These are phyloP conservation scores for Verticillium alfalfae DNA, from an alignment of 2,329 filamentous ascomycete species.

Conservation along the genomic window DNA sequence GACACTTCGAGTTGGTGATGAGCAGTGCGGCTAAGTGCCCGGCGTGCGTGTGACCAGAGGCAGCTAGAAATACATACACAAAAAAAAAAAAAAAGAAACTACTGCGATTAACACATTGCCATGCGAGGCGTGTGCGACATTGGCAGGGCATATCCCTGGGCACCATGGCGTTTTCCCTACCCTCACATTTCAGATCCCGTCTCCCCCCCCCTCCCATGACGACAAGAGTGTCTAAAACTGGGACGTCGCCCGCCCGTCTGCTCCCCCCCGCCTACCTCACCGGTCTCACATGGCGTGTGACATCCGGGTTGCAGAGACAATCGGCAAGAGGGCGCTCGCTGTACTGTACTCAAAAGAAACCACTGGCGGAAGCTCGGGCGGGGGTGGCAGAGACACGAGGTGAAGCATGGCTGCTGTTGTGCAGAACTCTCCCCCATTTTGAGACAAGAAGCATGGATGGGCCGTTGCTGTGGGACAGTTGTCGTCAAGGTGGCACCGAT, in stretches of 20 bases:
- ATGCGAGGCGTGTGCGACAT: neutral
- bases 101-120: neutral
- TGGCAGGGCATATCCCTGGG: neutral
- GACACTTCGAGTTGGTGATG: neutral
- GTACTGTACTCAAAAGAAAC: neutral
- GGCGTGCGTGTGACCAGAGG: neutral
- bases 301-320: neutral
- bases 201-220: neutral
- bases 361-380: neutral
- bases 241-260: neutral
- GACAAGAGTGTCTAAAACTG: neutral
- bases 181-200: neutral
- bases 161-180: neutral
- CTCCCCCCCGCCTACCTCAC: neutral
- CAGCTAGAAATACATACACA: neutral
- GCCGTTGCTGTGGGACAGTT: neutral
- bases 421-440: neutral
- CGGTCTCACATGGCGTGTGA: neutral
- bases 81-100: too few relatives aligned
- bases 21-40: neutral
- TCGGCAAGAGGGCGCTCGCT: neutral
- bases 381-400: neutral
- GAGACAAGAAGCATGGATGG: neutral
- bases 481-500: neutral
- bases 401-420: neutral